Evolutionary conservation across 108 stramenopile genomes (phyloP), one percentile per base, ranked within the genome.

Genomic region (Ochromonas danica): DNA sequence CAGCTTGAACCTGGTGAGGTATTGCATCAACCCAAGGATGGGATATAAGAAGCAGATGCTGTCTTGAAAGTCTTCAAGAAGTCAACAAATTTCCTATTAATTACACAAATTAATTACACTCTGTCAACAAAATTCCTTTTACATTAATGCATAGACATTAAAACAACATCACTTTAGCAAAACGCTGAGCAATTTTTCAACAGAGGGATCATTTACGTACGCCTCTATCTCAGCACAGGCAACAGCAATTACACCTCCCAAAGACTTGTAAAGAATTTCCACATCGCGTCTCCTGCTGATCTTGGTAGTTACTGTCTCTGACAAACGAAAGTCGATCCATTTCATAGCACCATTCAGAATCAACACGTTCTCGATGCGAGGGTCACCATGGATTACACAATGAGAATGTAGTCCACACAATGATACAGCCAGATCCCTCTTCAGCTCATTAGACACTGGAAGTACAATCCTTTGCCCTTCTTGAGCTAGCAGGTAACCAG

Each of bases 401-500:
- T 57, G 51, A 57, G 51, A 57, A 22, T 57, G 51, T 22, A 57
- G 51, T 57, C 51, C 51, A 57, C 10, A 57, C 51, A 57, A 57
- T 22, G 51, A 57, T 10, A 57, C 51, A 22, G 51, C 51, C 22
- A 57, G 51, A 10, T 57, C 51, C 51, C 51, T 57, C 51, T 57
- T 57, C 22, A 57, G 51, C 51, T 57, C 51, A 22, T 57, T 22
- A 57, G 51, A 17, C 10, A 57, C 51, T 57, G 51, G 51, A 57
- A 10, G 51, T 17, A 22, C 17, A 10, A 57, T 10, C 51, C 22
- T 57, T 57, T 57, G 51, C 22, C 51, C 51, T 17, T 17, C 51
- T 57, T 57, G 51, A 17, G 51, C 51, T 17, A 57, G 51, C 51
- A 57, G 51, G 51, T 57, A 57, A 57, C 51, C 51, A 57, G 17